Evolutionary conservation across 768 basidiomycete genomes (phyloP).

Genomic region (Naganishia friedmannii): DNA sequence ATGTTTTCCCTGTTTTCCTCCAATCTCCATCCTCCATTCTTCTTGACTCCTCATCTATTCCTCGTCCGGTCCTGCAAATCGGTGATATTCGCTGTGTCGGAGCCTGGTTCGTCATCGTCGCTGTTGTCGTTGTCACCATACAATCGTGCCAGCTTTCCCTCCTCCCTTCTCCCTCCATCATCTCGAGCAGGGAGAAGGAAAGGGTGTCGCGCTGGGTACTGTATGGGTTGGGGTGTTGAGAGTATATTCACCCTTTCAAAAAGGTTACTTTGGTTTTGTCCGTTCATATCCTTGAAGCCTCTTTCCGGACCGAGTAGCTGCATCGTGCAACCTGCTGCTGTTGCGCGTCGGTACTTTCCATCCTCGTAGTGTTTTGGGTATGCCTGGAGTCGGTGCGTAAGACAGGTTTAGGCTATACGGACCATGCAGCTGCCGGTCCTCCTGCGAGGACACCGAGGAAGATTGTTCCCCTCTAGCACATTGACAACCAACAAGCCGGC

Average conservation of each 20-base stretch:
- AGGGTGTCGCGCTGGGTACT: neutral
- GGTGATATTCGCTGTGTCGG: too few relatives aligned
- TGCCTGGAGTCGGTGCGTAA: too few relatives aligned
- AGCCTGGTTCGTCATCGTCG: neutral
- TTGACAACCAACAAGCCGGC: too few relatives aligned
- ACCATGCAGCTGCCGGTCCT: conserved; percentile 33
- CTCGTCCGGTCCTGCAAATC: too few relatives aligned
- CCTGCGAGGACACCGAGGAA: conserved; percentile 33
- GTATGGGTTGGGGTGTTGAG: too few relatives aligned
- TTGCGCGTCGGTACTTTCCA: neutral
- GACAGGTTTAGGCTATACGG: neutral
- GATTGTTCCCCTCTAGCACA: conserved; percentile 17
- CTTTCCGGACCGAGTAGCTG: neutral
- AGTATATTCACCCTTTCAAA: neutral
- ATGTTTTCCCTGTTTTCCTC: too few relatives aligned
- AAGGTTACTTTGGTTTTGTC: neutral
- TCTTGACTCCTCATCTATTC: too few relatives aligned
- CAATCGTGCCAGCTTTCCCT: neutral
- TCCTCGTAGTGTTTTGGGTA: too few relatives aligned
- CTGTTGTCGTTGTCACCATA: neutral
- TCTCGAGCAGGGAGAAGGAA: neutral
- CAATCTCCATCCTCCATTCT: too few relatives aligned
- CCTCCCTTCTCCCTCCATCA: neutral
- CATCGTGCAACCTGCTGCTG: neutral
- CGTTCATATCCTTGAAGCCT: neutral